Conservation (phyloP, 2,329 filamentous ascomycete species). For the Colletotrichum cordylinicola region DNA sequence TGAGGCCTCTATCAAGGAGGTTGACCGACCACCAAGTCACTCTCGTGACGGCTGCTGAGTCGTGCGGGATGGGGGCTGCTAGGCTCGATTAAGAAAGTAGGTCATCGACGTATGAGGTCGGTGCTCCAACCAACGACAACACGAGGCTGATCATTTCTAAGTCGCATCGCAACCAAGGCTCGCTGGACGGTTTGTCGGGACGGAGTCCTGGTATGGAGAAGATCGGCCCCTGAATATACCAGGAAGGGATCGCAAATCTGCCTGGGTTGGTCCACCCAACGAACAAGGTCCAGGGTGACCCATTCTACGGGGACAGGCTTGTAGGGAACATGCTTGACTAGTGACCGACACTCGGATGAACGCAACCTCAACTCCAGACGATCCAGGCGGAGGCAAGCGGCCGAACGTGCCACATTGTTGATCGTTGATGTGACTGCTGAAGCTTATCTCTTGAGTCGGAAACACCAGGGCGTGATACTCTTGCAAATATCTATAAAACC, state of each 20-base stretch:
- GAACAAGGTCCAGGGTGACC: background rate
- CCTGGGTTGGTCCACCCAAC: background rate
- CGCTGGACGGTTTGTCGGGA: background rate
- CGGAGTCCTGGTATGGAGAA: background rate
- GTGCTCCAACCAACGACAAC: background rate
- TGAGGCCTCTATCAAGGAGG: background rate
- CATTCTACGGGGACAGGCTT: background rate
- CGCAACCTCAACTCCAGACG: background rate
- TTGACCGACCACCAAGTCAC: background rate
- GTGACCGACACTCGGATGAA: background rate
- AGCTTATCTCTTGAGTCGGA: background rate
- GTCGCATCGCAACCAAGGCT: background rate
- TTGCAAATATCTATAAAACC: background rate
- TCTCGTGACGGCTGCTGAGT: background rate
- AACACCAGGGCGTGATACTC: background rate
- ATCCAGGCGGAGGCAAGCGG: background rate
- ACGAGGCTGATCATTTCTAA: background rate
- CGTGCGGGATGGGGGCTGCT: background rate
- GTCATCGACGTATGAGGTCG: background rate
- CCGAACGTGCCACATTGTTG: background rate
- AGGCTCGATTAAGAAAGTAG: background rate
- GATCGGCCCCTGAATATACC: background rate
- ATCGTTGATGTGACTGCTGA: background rate
- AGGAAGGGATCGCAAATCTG: background rate
- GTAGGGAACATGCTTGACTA: background rate